Conservation (phyloP, 2,329 filamentous ascomycete genomes). For the Pseudonectria foliicola region DNA sequence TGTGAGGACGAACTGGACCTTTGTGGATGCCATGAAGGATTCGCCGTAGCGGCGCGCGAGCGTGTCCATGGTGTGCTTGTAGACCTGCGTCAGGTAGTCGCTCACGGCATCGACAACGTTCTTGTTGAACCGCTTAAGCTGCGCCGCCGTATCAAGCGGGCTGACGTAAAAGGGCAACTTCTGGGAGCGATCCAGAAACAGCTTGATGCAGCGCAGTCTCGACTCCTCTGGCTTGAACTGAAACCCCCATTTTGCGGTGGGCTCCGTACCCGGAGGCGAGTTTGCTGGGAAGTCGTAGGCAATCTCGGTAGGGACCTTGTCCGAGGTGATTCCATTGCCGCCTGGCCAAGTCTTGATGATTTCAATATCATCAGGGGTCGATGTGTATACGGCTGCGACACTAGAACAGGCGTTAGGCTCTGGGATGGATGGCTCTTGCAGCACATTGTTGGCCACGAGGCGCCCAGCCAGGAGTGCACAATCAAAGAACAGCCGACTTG, state of each 20-base stretch:
- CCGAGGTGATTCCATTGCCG: constrained; percentile 77
- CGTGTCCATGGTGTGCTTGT: constrained; percentile 72
- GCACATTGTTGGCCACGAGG: too few species aligned
- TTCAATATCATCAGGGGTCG: constrained; percentile 70
- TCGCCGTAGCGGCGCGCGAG: constrained; percentile 68
- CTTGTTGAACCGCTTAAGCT: constrained; percentile 67
- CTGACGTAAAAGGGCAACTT: constrained; percentile 76
- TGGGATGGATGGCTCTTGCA: background rate
- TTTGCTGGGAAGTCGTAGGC: constrained; percentile 44
- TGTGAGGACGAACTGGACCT: constrained; percentile 72
- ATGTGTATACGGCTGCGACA: constrained; percentile 67
- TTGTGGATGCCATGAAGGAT: constrained; percentile 69
- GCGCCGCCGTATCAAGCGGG: constrained; percentile 67
- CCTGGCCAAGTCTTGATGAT: constrained; percentile 83
- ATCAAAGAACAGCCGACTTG: background rate
- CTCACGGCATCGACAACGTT: constrained; percentile 73
- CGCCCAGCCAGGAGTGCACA: background rate
- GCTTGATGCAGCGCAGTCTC: constrained; percentile 73
- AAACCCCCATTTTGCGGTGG: constrained; percentile 68
- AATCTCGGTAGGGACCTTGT: constrained; percentile 79
- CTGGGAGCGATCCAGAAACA: constrained; percentile 74
- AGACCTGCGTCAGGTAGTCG: constrained; percentile 71
- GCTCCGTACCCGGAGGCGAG: constrained; percentile 29
- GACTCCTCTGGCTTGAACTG: constrained; percentile 73
- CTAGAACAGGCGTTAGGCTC: constrained; percentile 10